These are phyloP conservation scores for Candida tetrigidarum DNA, from an alignment of 1,139 yeast species.

Conservation along the genomic window DNA sequence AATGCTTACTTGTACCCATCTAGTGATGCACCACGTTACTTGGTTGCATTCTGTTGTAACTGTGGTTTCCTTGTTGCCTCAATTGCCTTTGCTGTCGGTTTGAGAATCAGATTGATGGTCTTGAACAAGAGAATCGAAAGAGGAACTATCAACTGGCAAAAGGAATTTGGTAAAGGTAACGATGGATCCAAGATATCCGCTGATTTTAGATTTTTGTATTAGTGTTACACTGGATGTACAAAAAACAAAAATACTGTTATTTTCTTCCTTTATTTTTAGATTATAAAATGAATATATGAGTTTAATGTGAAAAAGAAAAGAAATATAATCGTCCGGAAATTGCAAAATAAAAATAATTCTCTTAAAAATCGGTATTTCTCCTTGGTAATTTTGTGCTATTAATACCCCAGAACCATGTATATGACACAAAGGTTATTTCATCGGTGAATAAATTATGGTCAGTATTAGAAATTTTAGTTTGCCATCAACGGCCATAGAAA, in stretches of 20 bases:
- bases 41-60: conserved; percentile 52
- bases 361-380: too few relatives aligned
- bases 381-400: too few relatives aligned
- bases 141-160: conserved; percentile 57
- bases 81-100: conserved; percentile 40
- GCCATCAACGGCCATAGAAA: too few relatives aligned
- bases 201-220: conserved; percentile 46
- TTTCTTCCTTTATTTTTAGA: background rate
- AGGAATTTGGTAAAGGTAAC: conserved; percentile 51
- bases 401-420: too few relatives aligned
- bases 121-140: conserved; percentile 47
- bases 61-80: conserved; percentile 50
- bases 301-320: background rate
- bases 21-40: conserved; percentile 46
- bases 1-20: conserved; percentile 53
- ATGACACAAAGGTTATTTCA: too few relatives aligned
- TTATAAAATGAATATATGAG: background rate
- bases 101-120: conserved; percentile 40
- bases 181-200: conserved; percentile 48
- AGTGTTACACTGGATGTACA: conserved; percentile 8
- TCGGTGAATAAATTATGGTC: too few relatives aligned
- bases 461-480: too few relatives aligned
- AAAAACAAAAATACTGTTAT: too few relatives aligned
- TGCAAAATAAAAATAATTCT: too few relatives aligned
- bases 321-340: background rate